Base-by-base conservation (phyloP, 441 rosid species). In the Omphalea diandra region DNA sequence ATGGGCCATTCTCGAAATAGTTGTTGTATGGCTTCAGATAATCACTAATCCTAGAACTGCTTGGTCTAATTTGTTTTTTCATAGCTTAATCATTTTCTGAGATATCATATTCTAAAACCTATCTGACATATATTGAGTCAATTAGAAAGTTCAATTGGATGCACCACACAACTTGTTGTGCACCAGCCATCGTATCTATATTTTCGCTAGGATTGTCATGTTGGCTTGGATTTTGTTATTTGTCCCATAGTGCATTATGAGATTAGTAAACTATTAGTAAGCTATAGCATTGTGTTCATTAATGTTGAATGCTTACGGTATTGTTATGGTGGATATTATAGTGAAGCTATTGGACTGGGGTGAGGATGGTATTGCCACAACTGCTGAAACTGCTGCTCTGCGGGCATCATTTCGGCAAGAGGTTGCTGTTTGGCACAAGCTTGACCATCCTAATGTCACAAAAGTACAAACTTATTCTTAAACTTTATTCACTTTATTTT, bases 361-460 rank as follows among this genome's bases (percentile, higher is more conserved):
- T 3, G 96, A 91, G 76, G 94, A 91, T 75, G 92, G 95, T 68
- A 68, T 82, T n/a, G 86, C 88, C 10, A 86, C 96, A 63, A 24
- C 81, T 26, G 88, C 92, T 54, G 99, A 89, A 85, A 89, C 90
- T 44, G 84, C 90, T 60, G 79, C 90, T 63, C 46, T 83, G 63
- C 86, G 94, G 41, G 82, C 89, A 78, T 87, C 94, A 20, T 94
- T 94, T 72, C 81, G 47, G 76, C 93, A 91, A 79, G 98, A 94
- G 74, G 98, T 94, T 73, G 86, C 91, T 65, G 98, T 94, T 73
- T 94, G 98, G 98, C 90, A 94, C 73, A 92, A 89, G 86, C 97
- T 94, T 52, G 76, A 84, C 80, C 96, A 94, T 82, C 94, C 91
- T 46, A 91, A 94, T 73, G 97, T 94, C 67, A 91, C 97, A 24